A percentile compares a stretch with the other conserved stretches of the same genome.
Evolutionary conservation across 257 asterid species (phyloP).

Genomic region (Cordia subcordata): DNA sequence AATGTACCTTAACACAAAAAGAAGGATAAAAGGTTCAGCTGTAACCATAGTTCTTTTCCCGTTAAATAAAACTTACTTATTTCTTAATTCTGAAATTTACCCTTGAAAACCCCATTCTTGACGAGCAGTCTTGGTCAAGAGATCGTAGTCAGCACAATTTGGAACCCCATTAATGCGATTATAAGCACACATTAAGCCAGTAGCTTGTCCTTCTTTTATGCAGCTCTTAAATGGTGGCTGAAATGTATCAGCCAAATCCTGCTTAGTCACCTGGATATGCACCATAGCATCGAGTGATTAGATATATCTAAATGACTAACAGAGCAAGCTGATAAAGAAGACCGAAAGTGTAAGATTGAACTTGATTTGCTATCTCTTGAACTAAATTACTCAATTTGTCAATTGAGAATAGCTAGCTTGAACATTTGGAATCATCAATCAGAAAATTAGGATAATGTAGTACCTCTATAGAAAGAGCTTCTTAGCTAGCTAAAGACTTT

Average conservation of each 20-base stretch:
- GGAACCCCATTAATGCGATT: conserved; percentile 72
- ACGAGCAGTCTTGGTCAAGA: conserved; percentile 51
- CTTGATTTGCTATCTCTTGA: no score
- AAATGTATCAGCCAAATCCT: conserved; percentile 68
- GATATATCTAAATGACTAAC: background rate
- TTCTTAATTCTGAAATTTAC: conserved; percentile 13
- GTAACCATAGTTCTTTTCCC: background rate
- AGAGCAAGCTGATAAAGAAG: no score
- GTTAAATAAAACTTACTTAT: no score
- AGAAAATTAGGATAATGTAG: no score
- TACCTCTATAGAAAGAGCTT: no score
- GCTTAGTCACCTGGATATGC: conserved; percentile 42
- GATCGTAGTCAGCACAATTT: conserved; percentile 48
- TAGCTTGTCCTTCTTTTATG: conserved; percentile 52
- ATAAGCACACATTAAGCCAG: conserved; percentile 67
- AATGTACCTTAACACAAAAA: conserved; percentile 43
- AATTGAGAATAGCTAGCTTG: no score
- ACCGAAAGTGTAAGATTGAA: background rate
- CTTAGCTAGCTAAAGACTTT: no score
- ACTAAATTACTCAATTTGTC: no score
- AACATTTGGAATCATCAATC: no score
- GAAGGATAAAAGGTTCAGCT: background rate
- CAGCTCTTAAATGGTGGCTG: conserved; percentile 74
- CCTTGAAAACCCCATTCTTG: conserved; percentile 68
- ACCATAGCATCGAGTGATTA: background rate